phyloP scores from a whole-genome alignment of 495 filamentous ascomycete species.

The Aspergillus cavernicola region DNA sequence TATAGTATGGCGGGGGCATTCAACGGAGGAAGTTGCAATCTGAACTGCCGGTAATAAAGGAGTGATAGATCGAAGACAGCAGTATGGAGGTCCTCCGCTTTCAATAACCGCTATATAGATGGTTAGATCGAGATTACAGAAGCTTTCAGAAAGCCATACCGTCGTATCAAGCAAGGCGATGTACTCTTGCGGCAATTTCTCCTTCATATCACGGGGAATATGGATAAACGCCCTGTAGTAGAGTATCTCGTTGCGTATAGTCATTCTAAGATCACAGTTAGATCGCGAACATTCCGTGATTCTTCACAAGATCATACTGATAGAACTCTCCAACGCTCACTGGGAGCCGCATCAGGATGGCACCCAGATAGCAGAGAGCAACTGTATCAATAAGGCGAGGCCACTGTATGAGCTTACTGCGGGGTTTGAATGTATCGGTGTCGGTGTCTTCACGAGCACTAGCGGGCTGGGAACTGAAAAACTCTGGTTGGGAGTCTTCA shows the following conservation, averaged over 20 bases:
- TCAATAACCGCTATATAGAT: constrained; percentile 31
- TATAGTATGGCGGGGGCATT: constrained; percentile 65
- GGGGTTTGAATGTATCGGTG: constrained; percentile 23
- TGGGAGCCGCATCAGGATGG: constrained; percentile 59
- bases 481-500: constrained; percentile 30
- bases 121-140: constrained; percentile 4
- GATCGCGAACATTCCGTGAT: not conserved
- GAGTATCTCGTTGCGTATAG: constrained; percentile 44
- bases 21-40: constrained; percentile 66
- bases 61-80: constrained; percentile 56
- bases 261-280: constrained; percentile 22
- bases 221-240: constrained; percentile 39
- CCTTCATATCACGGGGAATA: constrained; percentile 64
- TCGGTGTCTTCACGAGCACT: constrained; percentile 27
- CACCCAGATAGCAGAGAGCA: constrained; percentile 63
- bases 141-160: constrained; percentile 31
- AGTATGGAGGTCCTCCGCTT: constrained; percentile 58
- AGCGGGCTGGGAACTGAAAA: constrained; percentile 51
- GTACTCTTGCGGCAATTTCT: constrained; percentile 59
- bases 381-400: constrained; percentile 63
- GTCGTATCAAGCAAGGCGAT: constrained; percentile 53
- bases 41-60: constrained; percentile 64
- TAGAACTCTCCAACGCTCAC: constrained; percentile 61
- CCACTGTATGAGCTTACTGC: constrained; percentile 28
- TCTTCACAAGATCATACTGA: constrained; percentile 31